Evolutionary conservation across 345 rosid genomes (phyloP), one percentile per base, ranked within the genome.

Genomic region (Salix suchowensis): DNA sequence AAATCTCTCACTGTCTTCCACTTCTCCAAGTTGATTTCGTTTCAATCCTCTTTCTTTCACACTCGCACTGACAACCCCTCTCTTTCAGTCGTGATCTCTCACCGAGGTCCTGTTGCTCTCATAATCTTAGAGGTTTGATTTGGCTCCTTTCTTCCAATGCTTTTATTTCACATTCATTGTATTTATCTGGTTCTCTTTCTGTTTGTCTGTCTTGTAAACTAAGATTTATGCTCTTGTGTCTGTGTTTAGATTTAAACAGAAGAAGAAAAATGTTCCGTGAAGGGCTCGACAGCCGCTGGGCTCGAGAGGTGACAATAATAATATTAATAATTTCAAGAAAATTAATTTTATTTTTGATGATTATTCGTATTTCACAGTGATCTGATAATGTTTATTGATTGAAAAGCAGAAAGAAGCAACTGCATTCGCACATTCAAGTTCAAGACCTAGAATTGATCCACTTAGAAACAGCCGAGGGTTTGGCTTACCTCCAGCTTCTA

Each of bases 201-300:
- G 12, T 28, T 30, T 50, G 14, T 42, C 6, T 21, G 50, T 37
- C 48, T 36, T 55, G 12, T 14, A 32, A 28, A 37, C 24, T 72
- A n/a, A 48, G 54, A 55, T 72, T 62, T 62, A 64, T 19, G 21
- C 50, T 21, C 8, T 34, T 55, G 28, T 30, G 14, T 26, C 42
- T 67, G 9, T 2, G 18, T 70, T 67, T 69, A 65, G 74, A 79
- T 75, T 50, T 60, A 71, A 34, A 34, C 36, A 34, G 36, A 34
- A 34, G 36, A 34, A 34, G 36, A 34, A 34, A 30, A 42, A 89
- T 86, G 93, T 86, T 85, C 79, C 80, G 88, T 36, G 84, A 88
- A 76, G 91, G 88, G 55, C 88, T 86, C 36, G 91, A 88, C 80
- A 73, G 76, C 80, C 82, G 83, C 69, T 86, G 93, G 93, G 85